phyloP scores from a whole-genome alignment of 2,329 filamentous ascomycete genomes.

The Colletotrichum destructivum region DNA sequence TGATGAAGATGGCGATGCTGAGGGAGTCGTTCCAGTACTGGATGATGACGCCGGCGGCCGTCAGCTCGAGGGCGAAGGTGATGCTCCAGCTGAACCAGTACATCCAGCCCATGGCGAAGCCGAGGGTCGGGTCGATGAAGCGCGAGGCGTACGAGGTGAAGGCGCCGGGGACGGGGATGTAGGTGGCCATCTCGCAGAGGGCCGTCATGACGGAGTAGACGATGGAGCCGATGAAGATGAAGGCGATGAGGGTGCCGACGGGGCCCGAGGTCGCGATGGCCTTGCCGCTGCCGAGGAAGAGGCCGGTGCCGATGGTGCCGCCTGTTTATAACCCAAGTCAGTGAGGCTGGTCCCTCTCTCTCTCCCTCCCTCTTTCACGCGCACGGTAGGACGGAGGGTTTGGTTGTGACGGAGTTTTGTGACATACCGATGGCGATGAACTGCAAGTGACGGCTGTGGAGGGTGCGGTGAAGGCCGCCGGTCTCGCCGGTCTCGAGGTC shows the following conservation, averaged over 20 bases:
- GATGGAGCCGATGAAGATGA: slow-evolving; percentile 78
- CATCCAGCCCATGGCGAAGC: slow-evolving; percentile 86
- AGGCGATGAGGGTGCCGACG: slow-evolving; percentile 77
- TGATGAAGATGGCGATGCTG: slow-evolving; percentile 80
- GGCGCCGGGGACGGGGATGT: slow-evolving; percentile 81
- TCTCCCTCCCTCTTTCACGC: too few relatives aligned
- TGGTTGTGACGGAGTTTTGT: neutral
- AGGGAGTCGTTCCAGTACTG: slow-evolving; percentile 79
- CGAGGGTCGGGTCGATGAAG: slow-evolving; percentile 80
- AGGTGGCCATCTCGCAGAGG: slow-evolving; percentile 82
- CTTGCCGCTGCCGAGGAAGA: slow-evolving; percentile 78
- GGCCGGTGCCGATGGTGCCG: slow-evolving; percentile 80
- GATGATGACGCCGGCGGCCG: slow-evolving; percentile 80
- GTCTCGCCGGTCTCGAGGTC: slow-evolving; percentile 56
- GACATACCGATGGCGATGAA: slow-evolving; percentile 64
- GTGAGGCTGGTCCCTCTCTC: too few relatives aligned
- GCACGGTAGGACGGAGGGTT: too few relatives aligned
- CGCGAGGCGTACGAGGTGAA: slow-evolving; percentile 84
- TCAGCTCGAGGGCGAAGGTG: slow-evolving; percentile 81
- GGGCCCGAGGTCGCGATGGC: slow-evolving; percentile 76
- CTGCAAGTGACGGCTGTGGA: slow-evolving; percentile 60
- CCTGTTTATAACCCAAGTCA: neutral
- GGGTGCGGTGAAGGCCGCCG: slow-evolving; percentile 55
- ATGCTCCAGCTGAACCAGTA: slow-evolving; percentile 87
- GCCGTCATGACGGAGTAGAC: slow-evolving; percentile 83